These are phyloP conservation scores for Phytophthora agathidicida DNA, from an alignment of 352 stramenopile genomes.

Conservation along the genomic window DNA sequence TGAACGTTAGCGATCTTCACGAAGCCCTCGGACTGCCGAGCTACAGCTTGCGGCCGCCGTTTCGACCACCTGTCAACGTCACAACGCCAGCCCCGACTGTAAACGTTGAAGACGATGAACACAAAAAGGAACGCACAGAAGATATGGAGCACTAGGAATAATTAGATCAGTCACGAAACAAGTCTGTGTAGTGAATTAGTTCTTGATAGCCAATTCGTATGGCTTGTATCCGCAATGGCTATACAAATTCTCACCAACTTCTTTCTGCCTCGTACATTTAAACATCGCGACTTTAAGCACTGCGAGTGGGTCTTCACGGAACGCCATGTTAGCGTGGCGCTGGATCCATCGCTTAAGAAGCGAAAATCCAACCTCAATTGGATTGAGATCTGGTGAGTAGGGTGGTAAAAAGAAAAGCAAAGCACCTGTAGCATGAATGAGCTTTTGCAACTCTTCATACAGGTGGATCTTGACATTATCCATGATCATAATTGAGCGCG, in stretches of 20 bases:
- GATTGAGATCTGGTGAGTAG: slow-evolving; percentile 2
- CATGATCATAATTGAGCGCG: slow-evolving; percentile 79
- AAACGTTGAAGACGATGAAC: slow-evolving; percentile 7
- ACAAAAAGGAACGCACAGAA: background rate
- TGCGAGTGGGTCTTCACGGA: background rate
- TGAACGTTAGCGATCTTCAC: slow-evolving; percentile 5
- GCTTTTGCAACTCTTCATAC: slow-evolving; percentile 92
- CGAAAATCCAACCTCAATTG: slow-evolving; percentile 3
- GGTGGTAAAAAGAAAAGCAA: slow-evolving; percentile 47
- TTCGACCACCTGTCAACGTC: background rate
- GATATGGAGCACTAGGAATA: slow-evolving; percentile 3
- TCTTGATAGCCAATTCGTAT: slow-evolving; percentile 1
- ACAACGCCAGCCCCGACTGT: background rate
- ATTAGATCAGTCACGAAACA: background rate
- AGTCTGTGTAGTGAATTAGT: background rate
- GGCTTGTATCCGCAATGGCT: slow-evolving; percentile 18
- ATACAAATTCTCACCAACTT: slow-evolving; percentile 1
- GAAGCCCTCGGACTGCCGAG: background rate
- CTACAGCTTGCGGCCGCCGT: slow-evolving; percentile 12
- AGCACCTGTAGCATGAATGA: slow-evolving; percentile 93
- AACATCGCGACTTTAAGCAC: background rate
- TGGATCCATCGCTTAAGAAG: slow-evolving; percentile 8
- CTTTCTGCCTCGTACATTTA: slow-evolving; percentile 1
- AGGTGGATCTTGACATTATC: slow-evolving; percentile 78
- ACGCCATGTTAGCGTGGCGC: slow-evolving; percentile 1